phyloP scores from a whole-genome alignment of 2,329 filamentous ascomycete genomes.

The Arthrobotrys entomopaga region DNA sequence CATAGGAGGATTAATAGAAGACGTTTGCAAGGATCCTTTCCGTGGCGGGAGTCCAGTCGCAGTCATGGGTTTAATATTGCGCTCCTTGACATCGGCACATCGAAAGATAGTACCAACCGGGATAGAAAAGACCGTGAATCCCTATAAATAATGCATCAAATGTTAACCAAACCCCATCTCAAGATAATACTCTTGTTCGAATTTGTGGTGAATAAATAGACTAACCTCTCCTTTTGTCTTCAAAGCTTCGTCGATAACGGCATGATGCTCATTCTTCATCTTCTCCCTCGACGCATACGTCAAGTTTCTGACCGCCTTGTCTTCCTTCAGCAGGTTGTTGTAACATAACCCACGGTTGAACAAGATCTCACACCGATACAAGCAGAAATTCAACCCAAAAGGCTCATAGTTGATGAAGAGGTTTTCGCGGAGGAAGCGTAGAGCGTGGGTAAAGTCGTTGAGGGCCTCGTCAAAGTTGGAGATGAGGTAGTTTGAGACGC shows the following conservation, averaged over 20 bases:
- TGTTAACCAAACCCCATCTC: neutral
- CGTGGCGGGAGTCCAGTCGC: constrained; percentile 71
- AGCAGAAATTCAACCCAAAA: constrained; percentile 90
- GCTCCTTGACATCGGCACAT: constrained; percentile 96
- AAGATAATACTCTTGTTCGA: neutral
- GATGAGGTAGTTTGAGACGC: constrained; percentile 95
- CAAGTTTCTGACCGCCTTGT: constrained; percentile 89
- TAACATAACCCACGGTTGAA: constrained; percentile 98
- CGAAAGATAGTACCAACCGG: constrained; percentile 96
- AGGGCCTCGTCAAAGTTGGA: constrained; percentile 97
- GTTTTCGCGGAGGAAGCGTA: constrained; percentile 93
- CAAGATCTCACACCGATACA: constrained; percentile 96
- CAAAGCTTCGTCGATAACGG: constrained; percentile 98
- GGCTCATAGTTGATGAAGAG: constrained; percentile 98
- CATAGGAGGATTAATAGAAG: constrained; percentile 67
- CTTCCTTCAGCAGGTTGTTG: constrained; percentile 92
- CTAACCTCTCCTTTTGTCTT: constrained; percentile 85
- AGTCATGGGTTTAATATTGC: constrained; percentile 96
- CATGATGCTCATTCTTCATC: constrained; percentile 85
- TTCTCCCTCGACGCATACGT: constrained; percentile 93
- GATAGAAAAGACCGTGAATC: constrained; percentile 98
- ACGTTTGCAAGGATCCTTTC: constrained; percentile 78
- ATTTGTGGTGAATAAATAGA: neutral
- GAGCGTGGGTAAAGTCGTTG: constrained; percentile 97
- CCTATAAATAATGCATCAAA: constrained; percentile 68